Evolutionary conservation across 225 moss, liverwort and hornwort genomes (phyloP).

Genomic region (Climacium dendroides): DNA sequence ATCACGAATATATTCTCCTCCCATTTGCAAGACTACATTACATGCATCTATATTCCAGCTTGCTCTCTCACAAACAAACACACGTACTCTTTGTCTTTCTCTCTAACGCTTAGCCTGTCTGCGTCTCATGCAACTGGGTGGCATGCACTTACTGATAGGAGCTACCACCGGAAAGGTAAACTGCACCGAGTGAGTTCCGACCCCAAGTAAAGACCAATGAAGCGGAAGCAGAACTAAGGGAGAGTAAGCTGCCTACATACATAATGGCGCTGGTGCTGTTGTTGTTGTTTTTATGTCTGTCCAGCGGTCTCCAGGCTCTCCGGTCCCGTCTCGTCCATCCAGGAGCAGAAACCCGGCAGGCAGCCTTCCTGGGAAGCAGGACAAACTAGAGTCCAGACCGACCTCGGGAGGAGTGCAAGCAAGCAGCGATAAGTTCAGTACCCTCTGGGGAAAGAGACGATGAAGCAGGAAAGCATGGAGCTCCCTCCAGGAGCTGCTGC

Average conservation of each 20-base stretch:
- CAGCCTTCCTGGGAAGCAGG: slow-evolving; percentile 5
- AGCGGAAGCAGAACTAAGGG: neutral
- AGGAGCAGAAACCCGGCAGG: neutral
- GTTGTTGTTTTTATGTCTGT: neutral
- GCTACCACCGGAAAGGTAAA: neutral
- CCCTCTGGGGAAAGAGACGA: neutral
- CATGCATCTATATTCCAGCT: neutral
- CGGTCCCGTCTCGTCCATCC: slow-evolving; percentile 13
- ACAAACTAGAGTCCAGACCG: neutral
- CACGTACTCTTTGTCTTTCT: neutral
- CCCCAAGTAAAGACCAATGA: neutral
- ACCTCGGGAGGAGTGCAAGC: slow-evolving; percentile 2
- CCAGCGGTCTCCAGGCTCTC: neutral
- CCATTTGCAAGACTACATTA: neutral
- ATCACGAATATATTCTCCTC: neutral
- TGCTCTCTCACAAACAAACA: neutral
- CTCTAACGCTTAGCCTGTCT: neutral
- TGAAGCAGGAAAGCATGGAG: slow-evolving; percentile 22
- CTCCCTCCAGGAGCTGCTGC: neutral
- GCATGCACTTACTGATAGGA: neutral
- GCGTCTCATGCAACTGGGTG: neutral
- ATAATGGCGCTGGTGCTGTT: neutral
- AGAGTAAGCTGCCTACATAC: neutral
- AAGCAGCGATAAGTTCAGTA: neutral
- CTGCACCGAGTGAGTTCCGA: neutral